Evolutionary conservation across 306 rosid species (phyloP).

Genomic region (Quercus robur): DNA sequence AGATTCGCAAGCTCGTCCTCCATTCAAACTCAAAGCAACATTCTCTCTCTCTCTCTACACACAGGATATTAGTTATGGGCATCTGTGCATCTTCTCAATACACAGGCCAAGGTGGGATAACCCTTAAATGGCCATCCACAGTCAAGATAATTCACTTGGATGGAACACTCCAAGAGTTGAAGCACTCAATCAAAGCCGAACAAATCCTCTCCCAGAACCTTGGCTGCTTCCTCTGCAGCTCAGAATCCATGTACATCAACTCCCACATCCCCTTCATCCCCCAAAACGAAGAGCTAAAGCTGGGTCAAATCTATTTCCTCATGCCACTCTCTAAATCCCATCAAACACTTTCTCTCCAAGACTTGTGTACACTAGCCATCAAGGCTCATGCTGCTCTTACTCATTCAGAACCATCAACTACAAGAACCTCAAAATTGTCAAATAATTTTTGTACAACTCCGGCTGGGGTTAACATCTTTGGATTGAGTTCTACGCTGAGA

Average conservation of each 20-base stretch:
- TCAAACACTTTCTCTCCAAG: constrained; percentile 41
- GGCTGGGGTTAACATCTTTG: not conserved
- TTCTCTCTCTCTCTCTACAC: not conserved
- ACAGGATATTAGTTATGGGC: constrained; percentile 37
- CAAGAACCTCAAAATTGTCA: not conserved
- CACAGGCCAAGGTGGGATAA: constrained; percentile 14
- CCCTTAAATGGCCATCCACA: constrained; percentile 15
- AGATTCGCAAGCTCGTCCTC: not conserved
- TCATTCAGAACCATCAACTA: constrained; percentile 7
- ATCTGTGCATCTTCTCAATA: constrained; percentile 44
- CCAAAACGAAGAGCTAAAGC: constrained; percentile 46
- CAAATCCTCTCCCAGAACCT: constrained; percentile 54
- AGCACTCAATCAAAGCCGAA: constrained; percentile 39
- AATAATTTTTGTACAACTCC: not conserved
- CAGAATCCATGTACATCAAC: constrained; percentile 54
- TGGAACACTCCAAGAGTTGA: constrained; percentile 51
- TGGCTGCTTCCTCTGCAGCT: constrained; percentile 43
- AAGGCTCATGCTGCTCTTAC: constrained; percentile 57
- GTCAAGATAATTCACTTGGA: constrained; percentile 48
- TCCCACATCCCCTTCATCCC: constrained; percentile 20
- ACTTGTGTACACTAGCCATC: constrained; percentile 48
- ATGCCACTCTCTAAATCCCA: constrained; percentile 39
- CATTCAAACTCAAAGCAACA: not conserved
- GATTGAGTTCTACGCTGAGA: not conserved
- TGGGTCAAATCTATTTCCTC: constrained; percentile 52